Evolutionary conservation across 495 filamentous ascomycete genomes (phyloP), one percentile per base, ranked within the genome.

Genomic region (Penicillium coprophilum): DNA sequence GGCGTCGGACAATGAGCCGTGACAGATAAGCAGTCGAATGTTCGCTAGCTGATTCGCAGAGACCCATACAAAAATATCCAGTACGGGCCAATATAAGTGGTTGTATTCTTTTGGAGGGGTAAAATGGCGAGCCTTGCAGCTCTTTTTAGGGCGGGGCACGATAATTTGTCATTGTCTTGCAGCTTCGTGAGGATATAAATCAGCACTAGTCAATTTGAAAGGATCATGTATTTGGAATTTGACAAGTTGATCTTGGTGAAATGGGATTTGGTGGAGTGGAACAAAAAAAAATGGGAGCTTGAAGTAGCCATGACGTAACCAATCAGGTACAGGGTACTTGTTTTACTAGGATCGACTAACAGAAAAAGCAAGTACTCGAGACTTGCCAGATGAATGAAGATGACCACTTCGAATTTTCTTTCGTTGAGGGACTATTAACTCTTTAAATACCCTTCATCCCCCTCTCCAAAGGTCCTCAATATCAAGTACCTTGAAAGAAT

Each of bases 401-500:
- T 46, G 17, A 44, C 19, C 39, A 12, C 31, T 27, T 50, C 21
- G 31, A 28, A 20, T 6, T 12, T 17, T 46, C 30, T 24, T 20
- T 17, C 43, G 12, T 19, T 38, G 47, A 27, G 13, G 38, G 52
- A 11, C 19, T 32, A 44, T 30, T 21, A 36, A 31, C 27, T 47
- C 49, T 71, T 71, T 71, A 73, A 76, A 71, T 74, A 71, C 51
- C 38, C 31, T 15, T 15, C 28, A 9, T 46, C 34, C 52, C 44
- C 43, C 23, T 13, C 54, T 54, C 56, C 61, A 57, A 68, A 56
- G 71, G 69, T 71, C 71, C 69, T 62, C 61, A 60, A 47, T 43
- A 27, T 6, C 57, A 61, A 71, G 71, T 56, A 73, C 71, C 71
- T 71, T 71, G 71, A 47, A 60, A 61, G 67, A 61, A 55, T 62